Evolutionary conservation across 2,329 filamentous ascomycete genomes (phyloP).

Genomic region (Byssothecium circinans): DNA sequence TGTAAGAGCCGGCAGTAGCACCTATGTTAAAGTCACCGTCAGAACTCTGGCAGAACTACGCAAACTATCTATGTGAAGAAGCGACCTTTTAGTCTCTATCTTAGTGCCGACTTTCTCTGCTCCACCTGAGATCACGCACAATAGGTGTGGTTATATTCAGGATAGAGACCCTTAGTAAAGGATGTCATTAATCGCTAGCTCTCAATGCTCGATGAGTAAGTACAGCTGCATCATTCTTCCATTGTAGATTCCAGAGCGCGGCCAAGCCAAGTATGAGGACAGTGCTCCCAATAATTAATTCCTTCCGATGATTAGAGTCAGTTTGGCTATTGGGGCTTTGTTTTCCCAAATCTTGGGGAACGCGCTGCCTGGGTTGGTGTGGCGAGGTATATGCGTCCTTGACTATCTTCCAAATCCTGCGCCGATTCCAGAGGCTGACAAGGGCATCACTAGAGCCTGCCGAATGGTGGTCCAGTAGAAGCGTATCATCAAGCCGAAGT

Average conservation of each 20-base stretch:
- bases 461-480: conserved; percentile 11
- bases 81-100: no score
- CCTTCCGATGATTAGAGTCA: neutral
- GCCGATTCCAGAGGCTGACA: conserved; percentile 28
- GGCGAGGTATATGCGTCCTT: conserved; percentile 13
- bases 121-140: no score
- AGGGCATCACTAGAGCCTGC: conserved; percentile 14
- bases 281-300: neutral
- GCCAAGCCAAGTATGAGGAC: neutral
- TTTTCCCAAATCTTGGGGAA: neutral
- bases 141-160: no score
- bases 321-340: neutral
- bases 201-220: neutral
- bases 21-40: no score
- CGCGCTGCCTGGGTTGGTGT: neutral
- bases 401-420: conserved; percentile 29
- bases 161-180: no score
- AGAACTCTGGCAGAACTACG: no score
- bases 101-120: no score
- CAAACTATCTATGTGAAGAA: no score
- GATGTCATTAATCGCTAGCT: no score
- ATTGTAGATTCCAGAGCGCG: neutral
- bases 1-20: no score
- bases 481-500: conserved; percentile 18
- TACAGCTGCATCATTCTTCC: no score